Percentiles rank a stretch among this genome's conserved stretches.
Conservation (phyloP, 805 yeast species). For the Kazachstania psychrophila region DNA sequence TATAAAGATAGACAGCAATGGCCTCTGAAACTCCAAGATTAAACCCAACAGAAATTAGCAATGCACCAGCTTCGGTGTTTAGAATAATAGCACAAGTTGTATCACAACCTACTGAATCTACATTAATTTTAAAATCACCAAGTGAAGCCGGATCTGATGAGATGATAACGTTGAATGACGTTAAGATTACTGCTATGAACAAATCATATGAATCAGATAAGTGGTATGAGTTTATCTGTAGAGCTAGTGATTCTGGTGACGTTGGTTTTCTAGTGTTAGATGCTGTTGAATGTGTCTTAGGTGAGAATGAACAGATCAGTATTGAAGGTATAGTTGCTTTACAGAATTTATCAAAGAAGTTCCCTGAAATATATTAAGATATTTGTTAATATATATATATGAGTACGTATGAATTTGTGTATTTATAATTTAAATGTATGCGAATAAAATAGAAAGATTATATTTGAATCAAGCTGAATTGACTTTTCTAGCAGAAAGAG, state of each 20-base stretch:
- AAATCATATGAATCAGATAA: conserved; percentile 20
- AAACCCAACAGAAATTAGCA: conserved; percentile 24
- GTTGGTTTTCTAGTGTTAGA: conserved; percentile 28
- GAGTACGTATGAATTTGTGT: not conserved
- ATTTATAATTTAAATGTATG: not conserved
- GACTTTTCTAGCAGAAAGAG: conserved; percentile 24
- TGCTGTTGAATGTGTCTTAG: conserved; percentile 23
- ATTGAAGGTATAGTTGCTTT: conserved; percentile 27
- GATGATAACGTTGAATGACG: conserved; percentile 23
- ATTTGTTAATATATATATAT: conserved; percentile 1
- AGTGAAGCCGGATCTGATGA: conserved; percentile 15
- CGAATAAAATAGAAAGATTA: not conserved
- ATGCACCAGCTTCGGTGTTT: conserved; percentile 21
- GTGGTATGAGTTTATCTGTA: conserved; percentile 31
- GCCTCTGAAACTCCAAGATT: conserved; percentile 29
- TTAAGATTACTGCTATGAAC: conserved; percentile 19
- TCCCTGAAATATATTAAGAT: conserved; percentile 25
- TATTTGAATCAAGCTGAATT: conserved; percentile 5
- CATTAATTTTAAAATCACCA: conserved; percentile 22
- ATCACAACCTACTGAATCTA: conserved; percentile 23
- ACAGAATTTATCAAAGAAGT: conserved; percentile 22
- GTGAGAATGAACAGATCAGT: conserved; percentile 23
- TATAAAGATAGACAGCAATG: too few relatives aligned
- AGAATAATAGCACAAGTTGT: conserved; percentile 28
- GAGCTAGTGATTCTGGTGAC: conserved; percentile 29